Base-by-base conservation (phyloP, 2,329 filamentous ascomycete species). In the Microsporum audouinii region DNA sequence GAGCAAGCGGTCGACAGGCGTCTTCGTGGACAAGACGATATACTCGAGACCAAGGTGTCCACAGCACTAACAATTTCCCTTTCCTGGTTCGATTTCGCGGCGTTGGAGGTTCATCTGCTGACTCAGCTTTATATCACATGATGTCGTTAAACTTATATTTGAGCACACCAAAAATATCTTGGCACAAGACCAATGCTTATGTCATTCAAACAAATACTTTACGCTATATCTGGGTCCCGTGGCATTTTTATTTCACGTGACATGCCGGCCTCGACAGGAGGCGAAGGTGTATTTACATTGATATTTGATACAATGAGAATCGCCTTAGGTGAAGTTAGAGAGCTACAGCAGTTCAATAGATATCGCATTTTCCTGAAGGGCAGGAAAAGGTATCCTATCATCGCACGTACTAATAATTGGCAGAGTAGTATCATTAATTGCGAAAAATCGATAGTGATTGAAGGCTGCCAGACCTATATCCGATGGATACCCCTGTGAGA, bases 61-160 rank as follows among this genome's bases (percentile, higher is more conserved):
- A 55, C 51, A 55, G 51, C 51, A 55, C 51, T 55, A 55, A 55
- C 51, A 55, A 55, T 55, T 55, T 55, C 51, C 51, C 51, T 36
- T 55, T 33, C 51, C 23, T 55, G 51, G 10, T 55, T 3, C n/a
- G 43, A 17, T 17, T 55, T 31, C 8, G 31, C 33, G 27, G 51
- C 51, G 51, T 34, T 55, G 51, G 17, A 36, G 27, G 31, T 55
- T 33, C 14, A 17, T 12, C n/a, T 17, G 51, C 51, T 55, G 51
- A 55, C 31, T 55, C 51, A 55, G 10, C 51, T 55, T 33, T 51
- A 12, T 10, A 36, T 23, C 8, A 12, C 23, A 23, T 51, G 45
- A 51, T 23, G 23, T 31, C 23, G 10, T 14, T 51, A 51, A 33
- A 51, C 12, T 51, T 10, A 31, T 5, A 3, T 29, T 51, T 33